Evolutionary conservation across 371 early-diverging fungal species (phyloP).

Genomic region (Mucor saturninus): DNA sequence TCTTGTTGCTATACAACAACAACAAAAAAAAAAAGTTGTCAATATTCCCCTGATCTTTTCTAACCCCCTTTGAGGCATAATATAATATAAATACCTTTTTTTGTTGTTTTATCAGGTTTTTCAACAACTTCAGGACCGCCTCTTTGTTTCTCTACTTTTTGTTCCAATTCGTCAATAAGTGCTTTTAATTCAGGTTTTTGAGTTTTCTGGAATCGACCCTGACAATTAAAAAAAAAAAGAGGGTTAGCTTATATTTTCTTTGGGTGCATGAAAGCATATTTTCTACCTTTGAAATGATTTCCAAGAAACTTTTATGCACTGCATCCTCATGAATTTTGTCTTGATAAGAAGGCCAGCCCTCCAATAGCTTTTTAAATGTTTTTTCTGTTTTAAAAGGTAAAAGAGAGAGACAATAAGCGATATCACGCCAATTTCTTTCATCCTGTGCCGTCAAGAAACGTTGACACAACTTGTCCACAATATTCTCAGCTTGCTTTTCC

Average conservation of each 20-base stretch:
- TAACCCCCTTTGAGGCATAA: background rate
- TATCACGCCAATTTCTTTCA: slow-evolving; percentile 87
- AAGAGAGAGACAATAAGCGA: slow-evolving; percentile 88
- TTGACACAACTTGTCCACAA: slow-evolving; percentile 93
- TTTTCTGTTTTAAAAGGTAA: slow-evolving; percentile 87
- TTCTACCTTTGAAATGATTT: slow-evolving; percentile 82
- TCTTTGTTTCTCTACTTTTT: slow-evolving; percentile 50
- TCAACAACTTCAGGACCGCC: slow-evolving; percentile 29
- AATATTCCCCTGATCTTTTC: background rate
- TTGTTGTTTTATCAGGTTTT: slow-evolving; percentile 18
- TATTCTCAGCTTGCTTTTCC: slow-evolving; percentile 92
- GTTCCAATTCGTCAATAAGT: slow-evolving; percentile 82
- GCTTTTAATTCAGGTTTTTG: slow-evolving; percentile 77
- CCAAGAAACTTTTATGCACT: slow-evolving; percentile 82
- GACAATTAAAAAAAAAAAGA: background rate
- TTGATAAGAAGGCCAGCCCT: slow-evolving; percentile 79
- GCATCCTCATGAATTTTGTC: slow-evolving; percentile 86
- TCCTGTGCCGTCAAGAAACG: slow-evolving; percentile 80
- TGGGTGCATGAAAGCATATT: background rate
- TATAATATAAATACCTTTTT: slow-evolving; percentile 12
- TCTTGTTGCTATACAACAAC: slow-evolving; percentile 3
- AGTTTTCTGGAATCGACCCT: slow-evolving; percentile 68
- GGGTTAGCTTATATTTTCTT: background rate
- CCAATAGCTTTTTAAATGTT: slow-evolving; percentile 81
- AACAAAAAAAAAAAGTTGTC: slow-evolving; percentile 1